Base-by-base conservation (phyloP, 1,139 yeast genomes). In the Geotrichum histeridarum region DNA sequence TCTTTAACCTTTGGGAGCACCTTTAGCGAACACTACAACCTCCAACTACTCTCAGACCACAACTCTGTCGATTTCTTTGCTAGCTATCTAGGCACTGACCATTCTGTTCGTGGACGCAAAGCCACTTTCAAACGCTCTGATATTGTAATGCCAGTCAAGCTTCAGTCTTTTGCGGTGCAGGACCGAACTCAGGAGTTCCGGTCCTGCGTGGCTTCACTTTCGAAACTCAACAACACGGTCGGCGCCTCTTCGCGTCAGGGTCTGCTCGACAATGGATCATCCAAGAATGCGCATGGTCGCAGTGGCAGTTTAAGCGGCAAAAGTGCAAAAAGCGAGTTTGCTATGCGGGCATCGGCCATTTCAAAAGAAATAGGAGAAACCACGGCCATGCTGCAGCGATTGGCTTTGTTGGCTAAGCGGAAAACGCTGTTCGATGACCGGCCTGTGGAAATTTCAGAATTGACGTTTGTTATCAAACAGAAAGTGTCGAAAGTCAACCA, bases 361-460 rank as follows among this genome's bases (percentile, higher is more conserved):
- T 97, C 98, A 50, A 85, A 83, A 64, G 97, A 93, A 65, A 89
- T 93, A 55, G 85, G 90, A 15, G 84, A 83, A 57, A 89, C 94
- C n/a, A 91, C 97, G 2, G 90, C 83, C 56, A 76, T 91, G 64
- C 76, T 94, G 57, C 82, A 87, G 49, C 84, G 90, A 63, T 76
- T 93, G 51, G 96, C 98, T 1, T 71, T 70, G 59, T 65, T 93
- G 59, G 97, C 99, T 8, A 88, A 86, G 68, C 76, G 91, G 63
- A 91, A 90, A 68, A 95, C 97, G 11, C 72, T 93, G 65, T 88
- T 93, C 64, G 96, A 91, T 67, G 99, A 94, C 69, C 84, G 86
- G 62, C 97, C 99, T 0, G 84, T 87, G 33, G 99, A 93, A 67
- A 88, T 94, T 58, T 88, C 93, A 17, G 97, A 93, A 69, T 76